phyloP scores from a whole-genome alignment of 75 land plant genomes.

The Isoetes taiwanensis region DNA sequence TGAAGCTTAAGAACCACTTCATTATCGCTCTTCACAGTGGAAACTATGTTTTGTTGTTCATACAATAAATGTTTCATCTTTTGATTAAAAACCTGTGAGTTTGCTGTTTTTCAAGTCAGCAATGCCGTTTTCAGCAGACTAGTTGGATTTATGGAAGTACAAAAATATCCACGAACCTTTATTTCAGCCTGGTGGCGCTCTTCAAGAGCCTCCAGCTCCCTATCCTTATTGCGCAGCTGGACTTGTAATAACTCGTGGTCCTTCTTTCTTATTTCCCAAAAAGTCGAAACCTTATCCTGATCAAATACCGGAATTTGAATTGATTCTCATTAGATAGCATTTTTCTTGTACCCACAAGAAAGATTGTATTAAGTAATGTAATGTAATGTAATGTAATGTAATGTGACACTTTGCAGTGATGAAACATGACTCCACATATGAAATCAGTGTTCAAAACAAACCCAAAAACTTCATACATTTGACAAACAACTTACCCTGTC shows the following conservation, averaged over 20 bases:
- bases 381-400: too few species aligned
- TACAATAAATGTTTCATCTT: constrained; percentile 31
- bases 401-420: too few species aligned
- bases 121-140: background rate
- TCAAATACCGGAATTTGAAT: too few species aligned
- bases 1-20: constrained; percentile 24
- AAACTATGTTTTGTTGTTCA: constrained; percentile 24
- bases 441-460: too few species aligned
- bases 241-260: constrained; percentile 17
- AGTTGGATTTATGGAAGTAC: background rate
- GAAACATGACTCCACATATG: too few species aligned
- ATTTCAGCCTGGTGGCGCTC: constrained; percentile 26
- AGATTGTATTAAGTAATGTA: too few species aligned
- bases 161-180: constrained; percentile 9
- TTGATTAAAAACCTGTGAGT: constrained; percentile 27
- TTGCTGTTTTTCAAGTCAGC: background rate
- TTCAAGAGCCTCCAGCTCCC: constrained; percentile 23
- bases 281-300: constrained; percentile 27
- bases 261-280: constrained; percentile 31
- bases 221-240: constrained; percentile 18
- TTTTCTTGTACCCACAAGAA: too few species aligned
- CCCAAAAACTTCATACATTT: too few species aligned
- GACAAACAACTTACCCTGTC: constrained; percentile 18
- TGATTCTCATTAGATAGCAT: too few species aligned
- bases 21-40: constrained; percentile 24